Conservation (phyloP, 441 rosid species). For the Croton laevigatus region DNA sequence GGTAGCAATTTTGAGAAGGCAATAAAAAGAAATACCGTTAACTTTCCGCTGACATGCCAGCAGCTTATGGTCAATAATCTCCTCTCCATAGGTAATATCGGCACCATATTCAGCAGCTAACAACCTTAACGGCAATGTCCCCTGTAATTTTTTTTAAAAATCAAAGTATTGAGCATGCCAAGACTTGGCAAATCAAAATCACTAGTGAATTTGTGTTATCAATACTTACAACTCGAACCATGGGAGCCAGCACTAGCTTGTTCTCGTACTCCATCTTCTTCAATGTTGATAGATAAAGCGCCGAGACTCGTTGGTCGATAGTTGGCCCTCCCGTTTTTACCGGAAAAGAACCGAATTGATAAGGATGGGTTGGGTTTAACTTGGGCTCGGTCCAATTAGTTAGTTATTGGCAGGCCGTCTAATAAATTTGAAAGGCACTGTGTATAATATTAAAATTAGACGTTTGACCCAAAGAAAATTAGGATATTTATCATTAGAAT, state of each 20-base stretch:
- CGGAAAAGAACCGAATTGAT: background rate
- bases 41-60: conserved; percentile 61
- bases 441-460: too few species aligned
- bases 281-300: background rate
- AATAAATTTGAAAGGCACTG: too few species aligned
- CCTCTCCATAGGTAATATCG: conserved; percentile 80
- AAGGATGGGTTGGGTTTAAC: background rate
- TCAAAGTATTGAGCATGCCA: background rate
- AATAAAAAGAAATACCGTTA: conserved; percentile 39
- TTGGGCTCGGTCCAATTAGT: background rate
- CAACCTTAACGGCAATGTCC: conserved; percentile 67
- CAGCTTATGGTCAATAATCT: conserved; percentile 70
- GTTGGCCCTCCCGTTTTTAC: background rate
- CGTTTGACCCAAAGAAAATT: too few species aligned
- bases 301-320: background rate
- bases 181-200: background rate
- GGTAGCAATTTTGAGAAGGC: background rate
- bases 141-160: conserved; percentile 35
- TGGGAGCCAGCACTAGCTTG: conserved; percentile 89
- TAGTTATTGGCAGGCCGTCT: too few species aligned
- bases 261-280: conserved; percentile 63
- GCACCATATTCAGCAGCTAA: conserved; percentile 80
- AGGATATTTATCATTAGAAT: too few species aligned
- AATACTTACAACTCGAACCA: conserved; percentile 84
- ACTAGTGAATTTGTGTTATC: background rate